Conservation (phyloP, 257 asterid genomes). For the Lantana camara region DNA sequence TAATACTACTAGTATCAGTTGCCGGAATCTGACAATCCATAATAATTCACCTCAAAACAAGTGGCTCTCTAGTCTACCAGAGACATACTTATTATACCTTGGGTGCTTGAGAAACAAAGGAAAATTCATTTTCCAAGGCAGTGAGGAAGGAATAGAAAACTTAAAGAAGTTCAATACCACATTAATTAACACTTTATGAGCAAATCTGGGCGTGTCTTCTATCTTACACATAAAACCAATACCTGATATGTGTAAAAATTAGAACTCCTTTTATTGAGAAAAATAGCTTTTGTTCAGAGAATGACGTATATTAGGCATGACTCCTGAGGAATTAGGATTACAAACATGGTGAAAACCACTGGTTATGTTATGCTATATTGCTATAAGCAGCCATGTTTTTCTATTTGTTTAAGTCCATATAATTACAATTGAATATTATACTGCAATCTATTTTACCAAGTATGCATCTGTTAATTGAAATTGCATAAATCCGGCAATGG, state of each 20-base stretch:
- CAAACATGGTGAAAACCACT: background rate
- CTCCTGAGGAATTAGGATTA: background rate
- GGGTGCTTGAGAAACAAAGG: constrained; percentile 9
- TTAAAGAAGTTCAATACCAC: background rate
- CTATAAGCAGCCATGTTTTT: background rate
- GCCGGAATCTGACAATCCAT: constrained; percentile 13
- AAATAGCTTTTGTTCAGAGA: background rate
- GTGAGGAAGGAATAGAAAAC: constrained; percentile 1
- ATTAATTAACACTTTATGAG: constrained; percentile 2
- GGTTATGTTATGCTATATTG: background rate
- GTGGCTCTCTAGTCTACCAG: constrained; percentile 1
- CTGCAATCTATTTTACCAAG: background rate
- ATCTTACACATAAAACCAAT: constrained; percentile 9
- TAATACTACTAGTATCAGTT: constrained; percentile 18
- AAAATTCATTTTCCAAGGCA: constrained; percentile 1
- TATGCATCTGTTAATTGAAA: background rate
- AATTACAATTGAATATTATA: background rate
- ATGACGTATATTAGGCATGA: constrained; percentile 4
- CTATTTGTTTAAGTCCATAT: background rate
- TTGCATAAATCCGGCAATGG: background rate
- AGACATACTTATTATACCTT: constrained; percentile 6
- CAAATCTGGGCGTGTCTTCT: background rate
- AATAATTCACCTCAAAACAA: constrained; percentile 1
- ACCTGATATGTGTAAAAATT: too few relatives aligned
- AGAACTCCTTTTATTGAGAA: too few relatives aligned